Base-by-base conservation (phyloP, 176 grass and related monocot species). In the Thalia dealbata region DNA sequence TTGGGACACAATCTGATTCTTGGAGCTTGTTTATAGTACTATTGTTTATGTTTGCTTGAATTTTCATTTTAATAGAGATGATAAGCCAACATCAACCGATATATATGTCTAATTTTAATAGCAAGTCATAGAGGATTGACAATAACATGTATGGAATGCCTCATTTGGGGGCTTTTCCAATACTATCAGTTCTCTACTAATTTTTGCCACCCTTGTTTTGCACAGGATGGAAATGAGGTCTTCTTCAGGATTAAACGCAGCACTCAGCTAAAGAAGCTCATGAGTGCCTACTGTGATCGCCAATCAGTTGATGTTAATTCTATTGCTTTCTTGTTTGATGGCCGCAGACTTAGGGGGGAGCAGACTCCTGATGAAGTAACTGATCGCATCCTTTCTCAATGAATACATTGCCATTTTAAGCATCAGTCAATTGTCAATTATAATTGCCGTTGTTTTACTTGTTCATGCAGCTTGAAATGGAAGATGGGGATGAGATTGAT, bases 401-500 rank as follows among this genome's bases (percentile, higher is more conserved):
- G 0, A 14, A 55, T 2, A 15, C 5, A 55, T 14, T 19, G 15
- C 6, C 18, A 55, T 55, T 21, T 21, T 19, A 15, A 1, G 2
- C 16, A 55, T 19, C 18, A 55, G n/a, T 4, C 21, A 0, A 55
- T 55, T 19, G 14, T 21, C 16, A 55, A 5, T 15, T n/a, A 58
- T 0, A 7, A 10, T 24, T 63, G 9, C 27, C 23, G n/a, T 25
- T 22, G 32, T 61, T n/a, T 70, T 51, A 41, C 25, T 66, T 50
- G 11, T 6, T 56, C 32, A 38, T 84, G 78, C 67, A 92, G 89
- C 89, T 96, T 6, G 92, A 96, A 78, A 92, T 96, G 89, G 92
- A 96, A 75, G 92, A 96, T 6, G 86, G 86, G 5, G 89, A 96
- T 0, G 86, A 88, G 80, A 92, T 90, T 10, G 92, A 96, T 26